Percentiles rank a stretch among this genome's conserved stretches.
phyloP scores from a whole-genome alignment of 2,329 filamentous ascomycete genomes.

The Aspergillus proliferans region DNA sequence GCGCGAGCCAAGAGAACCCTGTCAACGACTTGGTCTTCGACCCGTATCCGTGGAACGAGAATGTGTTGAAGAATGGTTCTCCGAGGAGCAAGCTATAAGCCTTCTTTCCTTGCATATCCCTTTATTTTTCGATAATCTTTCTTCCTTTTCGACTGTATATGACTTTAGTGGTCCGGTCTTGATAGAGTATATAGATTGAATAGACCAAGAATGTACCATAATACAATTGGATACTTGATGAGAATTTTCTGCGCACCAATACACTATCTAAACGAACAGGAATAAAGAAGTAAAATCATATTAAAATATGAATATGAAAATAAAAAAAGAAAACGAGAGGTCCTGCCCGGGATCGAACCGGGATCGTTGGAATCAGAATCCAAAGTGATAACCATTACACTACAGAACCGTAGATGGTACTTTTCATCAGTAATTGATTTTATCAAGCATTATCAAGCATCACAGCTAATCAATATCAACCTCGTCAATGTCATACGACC shows the following conservation, averaged over 20 bases:
- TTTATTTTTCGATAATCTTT: no score
- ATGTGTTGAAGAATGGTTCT: conserved; percentile 53
- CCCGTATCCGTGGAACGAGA: conserved; percentile 59
- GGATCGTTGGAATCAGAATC: conserved; percentile 2
- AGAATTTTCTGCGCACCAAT: no score
- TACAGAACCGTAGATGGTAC: neutral
- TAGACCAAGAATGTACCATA: no score
- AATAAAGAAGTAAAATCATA: neutral
- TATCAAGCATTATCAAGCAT: neutral
- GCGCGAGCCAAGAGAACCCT: conserved; percentile 66
- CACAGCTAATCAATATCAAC: neutral
- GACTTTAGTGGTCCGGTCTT: no score
- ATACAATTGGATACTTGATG: no score
- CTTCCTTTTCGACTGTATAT: no score
- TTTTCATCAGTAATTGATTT: no score
- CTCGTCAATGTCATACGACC: conserved; percentile 28
- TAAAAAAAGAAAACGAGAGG: neutral
- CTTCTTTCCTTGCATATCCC: conserved; percentile 1
- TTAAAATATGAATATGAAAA: no score
- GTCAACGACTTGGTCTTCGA: conserved; percentile 67
- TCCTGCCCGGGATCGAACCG: conserved; percentile 2
- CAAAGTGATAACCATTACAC: conserved; percentile 2
- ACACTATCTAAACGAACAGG: neutral
- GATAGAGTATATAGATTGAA: no score
- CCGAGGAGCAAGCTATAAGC: conserved; percentile 33